Conservation (phyloP, 768 basidiomycete species). For the Mycena rebaudengoi region DNA sequence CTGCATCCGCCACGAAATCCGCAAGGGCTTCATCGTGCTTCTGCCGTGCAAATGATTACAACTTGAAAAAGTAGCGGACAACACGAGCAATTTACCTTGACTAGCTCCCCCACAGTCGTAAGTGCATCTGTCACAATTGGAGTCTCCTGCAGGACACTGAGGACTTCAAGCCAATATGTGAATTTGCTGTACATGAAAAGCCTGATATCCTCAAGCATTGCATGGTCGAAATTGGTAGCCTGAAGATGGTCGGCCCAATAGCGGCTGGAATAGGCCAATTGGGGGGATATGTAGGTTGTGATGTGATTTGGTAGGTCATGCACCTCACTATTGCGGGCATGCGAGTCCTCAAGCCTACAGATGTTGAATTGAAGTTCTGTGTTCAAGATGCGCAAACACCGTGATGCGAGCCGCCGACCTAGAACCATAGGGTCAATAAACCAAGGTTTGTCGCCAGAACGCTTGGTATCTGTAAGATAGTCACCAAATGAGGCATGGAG, state of each 20-base stretch:
- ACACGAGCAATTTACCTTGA: background rate
- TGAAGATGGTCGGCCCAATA: slow-evolving; percentile 20
- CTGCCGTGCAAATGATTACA: background rate
- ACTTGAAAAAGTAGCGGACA: background rate
- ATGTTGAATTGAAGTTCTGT: slow-evolving; percentile 25
- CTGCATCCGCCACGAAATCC: slow-evolving; percentile 5
- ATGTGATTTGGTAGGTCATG: background rate
- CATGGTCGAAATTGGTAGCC: background rate
- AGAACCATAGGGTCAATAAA: too few species aligned
- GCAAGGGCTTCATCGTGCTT: background rate
- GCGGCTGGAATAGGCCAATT: slow-evolving; percentile 15
- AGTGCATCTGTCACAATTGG: background rate
- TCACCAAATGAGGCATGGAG: too few species aligned
- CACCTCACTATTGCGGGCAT: slow-evolving; percentile 9
- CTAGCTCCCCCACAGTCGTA: too few species aligned
- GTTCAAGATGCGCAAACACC: slow-evolving; percentile 16
- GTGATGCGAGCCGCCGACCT: too few species aligned
- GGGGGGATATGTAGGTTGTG: background rate
- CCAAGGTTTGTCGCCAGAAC: too few species aligned
- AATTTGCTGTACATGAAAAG: slow-evolving; percentile 9
- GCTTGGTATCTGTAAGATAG: too few species aligned
- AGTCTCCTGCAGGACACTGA: slow-evolving; percentile 10
- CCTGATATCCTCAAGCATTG: background rate
- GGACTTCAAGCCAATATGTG: slow-evolving; percentile 29
- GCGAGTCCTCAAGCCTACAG: slow-evolving; percentile 19